A percentile compares a stretch with the other conserved stretches of the same genome.
Conservation (phyloP, 495 filamentous ascomycete species). For the Wilcoxina mikolae region DNA sequence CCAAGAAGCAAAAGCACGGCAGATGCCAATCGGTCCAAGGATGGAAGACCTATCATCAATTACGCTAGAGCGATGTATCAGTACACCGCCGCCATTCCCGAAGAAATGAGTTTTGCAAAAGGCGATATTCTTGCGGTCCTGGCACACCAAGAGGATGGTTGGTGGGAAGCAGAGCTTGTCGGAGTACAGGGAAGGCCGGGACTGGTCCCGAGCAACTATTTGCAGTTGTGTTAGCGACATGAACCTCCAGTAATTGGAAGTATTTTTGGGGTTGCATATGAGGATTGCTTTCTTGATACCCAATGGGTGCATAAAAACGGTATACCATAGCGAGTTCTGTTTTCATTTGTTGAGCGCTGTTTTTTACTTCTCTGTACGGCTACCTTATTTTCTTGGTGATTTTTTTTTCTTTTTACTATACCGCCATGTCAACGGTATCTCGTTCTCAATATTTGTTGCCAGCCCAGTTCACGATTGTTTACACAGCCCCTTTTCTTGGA, state of each 20-base stretch:
- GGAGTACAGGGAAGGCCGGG: conserved; percentile 59
- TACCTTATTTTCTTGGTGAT: no score
- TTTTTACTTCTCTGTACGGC: no score
- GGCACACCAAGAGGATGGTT: conserved; percentile 89
- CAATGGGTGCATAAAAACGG: no score
- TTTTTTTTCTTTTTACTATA: no score
- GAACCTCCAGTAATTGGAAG: no score
- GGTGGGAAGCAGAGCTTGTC: conserved; percentile 97
- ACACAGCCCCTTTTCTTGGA: no score
- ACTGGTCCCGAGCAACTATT: conserved; percentile 92
- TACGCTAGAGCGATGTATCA: conserved; percentile 88
- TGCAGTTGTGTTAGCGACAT: conserved; percentile 49
- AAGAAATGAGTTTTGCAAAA: conserved; percentile 85
- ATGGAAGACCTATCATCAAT: conserved; percentile 77
- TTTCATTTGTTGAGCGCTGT: no score
- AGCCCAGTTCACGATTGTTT: no score
- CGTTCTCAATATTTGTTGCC: no score
- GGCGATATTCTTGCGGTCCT: conserved; percentile 84
- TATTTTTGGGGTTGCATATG: neutral
- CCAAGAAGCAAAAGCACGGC: conserved; percentile 72
- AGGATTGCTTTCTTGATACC: neutral
- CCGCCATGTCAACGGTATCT: no score
- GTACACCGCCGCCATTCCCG: conserved; percentile 86
- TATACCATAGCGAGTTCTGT: no score
- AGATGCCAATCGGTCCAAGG: conserved; percentile 61